These are phyloP conservation scores for Ophiostoma fasciatum DNA, from an alignment of 2,329 filamentous ascomycete species.

Conservation along the genomic window DNA sequence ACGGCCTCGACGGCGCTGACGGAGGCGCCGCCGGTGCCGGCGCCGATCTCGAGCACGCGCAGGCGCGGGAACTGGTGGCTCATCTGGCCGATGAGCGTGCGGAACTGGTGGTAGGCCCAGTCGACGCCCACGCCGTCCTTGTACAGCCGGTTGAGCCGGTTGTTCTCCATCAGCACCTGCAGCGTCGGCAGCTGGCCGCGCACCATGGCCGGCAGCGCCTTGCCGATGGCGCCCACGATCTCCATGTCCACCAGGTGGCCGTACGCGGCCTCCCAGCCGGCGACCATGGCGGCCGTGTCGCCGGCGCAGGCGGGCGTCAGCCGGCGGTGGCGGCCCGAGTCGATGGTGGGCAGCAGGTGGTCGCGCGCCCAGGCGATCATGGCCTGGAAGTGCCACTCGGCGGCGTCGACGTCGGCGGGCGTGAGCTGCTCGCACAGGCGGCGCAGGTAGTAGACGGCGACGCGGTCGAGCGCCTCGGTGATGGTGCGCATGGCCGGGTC, in stretches of 20 bases:
- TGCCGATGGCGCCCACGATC: conserved; percentile 8
- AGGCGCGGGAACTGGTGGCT: conserved; percentile 13
- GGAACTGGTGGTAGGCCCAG: conserved; percentile 13
- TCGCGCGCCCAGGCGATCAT: conserved; percentile 3
- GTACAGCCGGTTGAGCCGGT: conserved; percentile 21
- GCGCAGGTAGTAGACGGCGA: conserved; percentile 5
- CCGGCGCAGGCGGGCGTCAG: conserved; percentile 1
- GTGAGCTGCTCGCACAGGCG: conserved; percentile 4
- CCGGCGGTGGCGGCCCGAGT: conserved; percentile 6
- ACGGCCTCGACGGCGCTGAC: conserved; percentile 12
- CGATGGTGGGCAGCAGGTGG: conserved; percentile 7
- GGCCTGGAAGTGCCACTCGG: conserved; percentile 7
- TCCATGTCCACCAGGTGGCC: conserved; percentile 8
- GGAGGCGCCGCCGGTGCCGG: conserved; percentile 13
- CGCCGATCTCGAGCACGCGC: conserved; percentile 25
- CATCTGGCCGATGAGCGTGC: conserved; percentile 8
- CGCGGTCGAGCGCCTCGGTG: conserved; percentile 5
- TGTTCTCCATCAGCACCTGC: conserved; percentile 20
- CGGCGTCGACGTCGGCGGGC: conserved; percentile 4
- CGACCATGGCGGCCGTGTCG: conserved; percentile 7
- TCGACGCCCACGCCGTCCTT: conserved; percentile 12
- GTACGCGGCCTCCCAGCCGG: conserved; percentile 1
- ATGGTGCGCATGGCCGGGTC: conserved; percentile 1
- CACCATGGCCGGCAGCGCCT: conserved; percentile 6
- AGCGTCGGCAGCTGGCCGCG: conserved; percentile 11